Conservation (phyloP, 768 basidiomycete species). For the Ramaria rubella region DNA sequence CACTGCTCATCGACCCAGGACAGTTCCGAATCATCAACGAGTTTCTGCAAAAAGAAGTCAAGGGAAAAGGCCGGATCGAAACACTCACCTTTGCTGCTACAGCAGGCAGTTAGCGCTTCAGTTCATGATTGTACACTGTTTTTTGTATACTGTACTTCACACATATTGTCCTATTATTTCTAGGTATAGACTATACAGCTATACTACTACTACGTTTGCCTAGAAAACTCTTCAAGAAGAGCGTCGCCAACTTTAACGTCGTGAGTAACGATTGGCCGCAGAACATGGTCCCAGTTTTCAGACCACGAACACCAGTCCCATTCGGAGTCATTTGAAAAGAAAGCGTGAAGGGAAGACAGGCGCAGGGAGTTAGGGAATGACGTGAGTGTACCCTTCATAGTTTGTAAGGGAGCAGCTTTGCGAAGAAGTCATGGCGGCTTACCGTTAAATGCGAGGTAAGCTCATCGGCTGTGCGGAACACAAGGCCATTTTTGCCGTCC, state of each 20-base stretch:
- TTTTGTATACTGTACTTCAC: background rate
- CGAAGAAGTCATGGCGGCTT: constrained; percentile 17
- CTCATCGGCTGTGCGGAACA: constrained; percentile 63
- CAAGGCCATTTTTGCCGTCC: constrained; percentile 74
- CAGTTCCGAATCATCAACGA: constrained; percentile 88
- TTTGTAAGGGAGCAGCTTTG: background rate
- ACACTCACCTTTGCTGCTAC: constrained; percentile 70
- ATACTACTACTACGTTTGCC: background rate
- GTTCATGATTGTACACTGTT: background rate
- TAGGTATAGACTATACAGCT: background rate
- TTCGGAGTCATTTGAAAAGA: constrained; percentile 18
- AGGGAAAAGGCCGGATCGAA: constrained; percentile 81
- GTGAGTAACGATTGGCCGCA: constrained; percentile 47
- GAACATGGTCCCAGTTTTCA: constrained; percentile 71
- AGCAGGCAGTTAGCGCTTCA: constrained; percentile 20
- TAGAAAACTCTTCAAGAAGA: background rate
- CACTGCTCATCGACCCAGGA: constrained; percentile 87
- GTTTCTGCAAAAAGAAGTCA: constrained; percentile 83
- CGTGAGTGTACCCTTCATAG: constrained; percentile 44
- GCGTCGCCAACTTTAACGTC: background rate
- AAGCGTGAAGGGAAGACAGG: constrained; percentile 47
- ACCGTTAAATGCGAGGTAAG: constrained; percentile 72
- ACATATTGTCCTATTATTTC: background rate
- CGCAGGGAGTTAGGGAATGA: constrained; percentile 52
- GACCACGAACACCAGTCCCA: constrained; percentile 76